A percentile compares a stretch with the other conserved stretches of the same genome.
Conservation (phyloP, 345 rosid genomes). For the Theobroma cacao region DNA sequence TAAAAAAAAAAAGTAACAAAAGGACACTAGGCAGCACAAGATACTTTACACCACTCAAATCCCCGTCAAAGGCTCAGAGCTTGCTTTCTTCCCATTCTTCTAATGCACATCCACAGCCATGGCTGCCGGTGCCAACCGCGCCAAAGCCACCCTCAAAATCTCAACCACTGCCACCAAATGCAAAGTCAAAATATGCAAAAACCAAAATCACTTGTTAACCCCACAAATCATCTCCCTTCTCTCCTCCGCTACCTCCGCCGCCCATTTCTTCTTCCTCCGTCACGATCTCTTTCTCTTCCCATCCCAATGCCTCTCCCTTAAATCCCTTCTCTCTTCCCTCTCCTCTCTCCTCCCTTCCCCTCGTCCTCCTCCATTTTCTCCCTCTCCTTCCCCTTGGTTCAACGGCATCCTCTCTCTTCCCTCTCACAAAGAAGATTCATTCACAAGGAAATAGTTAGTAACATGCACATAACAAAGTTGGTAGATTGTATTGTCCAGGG, state of each 20-base stretch:
- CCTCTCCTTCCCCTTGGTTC: conserved; percentile 28
- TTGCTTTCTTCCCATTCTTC: no score
- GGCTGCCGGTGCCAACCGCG: conserved; percentile 18
- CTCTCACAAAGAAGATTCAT: neutral
- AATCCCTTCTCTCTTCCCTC: conserved; percentile 41
- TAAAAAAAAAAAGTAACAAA: no score
- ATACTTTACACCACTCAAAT: no score
- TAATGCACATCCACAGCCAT: neutral
- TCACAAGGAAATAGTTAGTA: neutral
- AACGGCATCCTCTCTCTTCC: conserved; percentile 25
- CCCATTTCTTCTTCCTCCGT: conserved; percentile 39
- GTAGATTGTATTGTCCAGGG: neutral
- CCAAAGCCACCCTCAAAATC: neutral
- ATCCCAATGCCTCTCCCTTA: conserved; percentile 35
- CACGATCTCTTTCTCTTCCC: conserved; percentile 51
- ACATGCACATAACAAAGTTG: neutral
- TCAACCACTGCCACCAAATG: conserved; percentile 2
- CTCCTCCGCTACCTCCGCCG: conserved; percentile 39
- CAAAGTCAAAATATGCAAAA: conserved; percentile 14
- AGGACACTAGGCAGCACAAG: no score
- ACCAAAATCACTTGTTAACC: neutral
- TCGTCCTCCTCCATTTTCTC: conserved; percentile 19
- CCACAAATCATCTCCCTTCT: conserved; percentile 30
- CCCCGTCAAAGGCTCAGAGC: no score
- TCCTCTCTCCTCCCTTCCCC: no score